Percentiles rank a stretch among this genome's conserved stretches.
These are phyloP conservation scores for Tetraselmis striata DNA, from an alignment of 139 green algal genomes.

Conservation along the genomic window DNA sequence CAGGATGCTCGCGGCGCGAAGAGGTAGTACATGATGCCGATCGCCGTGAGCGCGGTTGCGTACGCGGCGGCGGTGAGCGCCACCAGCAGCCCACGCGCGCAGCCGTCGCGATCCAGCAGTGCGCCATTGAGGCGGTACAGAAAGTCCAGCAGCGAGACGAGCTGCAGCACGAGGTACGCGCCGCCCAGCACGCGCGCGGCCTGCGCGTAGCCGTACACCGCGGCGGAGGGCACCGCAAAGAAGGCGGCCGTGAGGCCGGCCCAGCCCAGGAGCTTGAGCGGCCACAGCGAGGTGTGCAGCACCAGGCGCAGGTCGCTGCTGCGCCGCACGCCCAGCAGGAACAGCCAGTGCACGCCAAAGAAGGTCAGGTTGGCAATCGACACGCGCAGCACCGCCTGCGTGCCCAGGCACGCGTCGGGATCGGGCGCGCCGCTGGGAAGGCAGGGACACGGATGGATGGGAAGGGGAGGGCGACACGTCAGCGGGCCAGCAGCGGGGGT, in stretches of 20 bases:
- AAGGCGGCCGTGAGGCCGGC: conserved; percentile 36
- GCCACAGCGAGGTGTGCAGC: conserved; percentile 54
- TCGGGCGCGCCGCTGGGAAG: background rate
- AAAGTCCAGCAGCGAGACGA: conserved; percentile 69
- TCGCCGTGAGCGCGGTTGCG: conserved; percentile 34
- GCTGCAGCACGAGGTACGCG: conserved; percentile 73
- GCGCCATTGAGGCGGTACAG: conserved; percentile 45
- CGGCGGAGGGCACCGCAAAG: conserved; percentile 53
- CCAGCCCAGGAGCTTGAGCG: conserved; percentile 55
- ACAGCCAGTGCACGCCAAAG: conserved; percentile 49
- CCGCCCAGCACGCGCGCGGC: conserved; percentile 44
- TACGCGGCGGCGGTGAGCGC: conserved; percentile 27
- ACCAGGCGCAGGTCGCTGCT: conserved; percentile 30
- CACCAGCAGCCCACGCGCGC: conserved; percentile 36
- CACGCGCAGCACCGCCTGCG: conserved; percentile 63
- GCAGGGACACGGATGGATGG: background rate
- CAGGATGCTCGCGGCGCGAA: conserved; percentile 52
- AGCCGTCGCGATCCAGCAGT: conserved; percentile 10
- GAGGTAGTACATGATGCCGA: conserved; percentile 62
- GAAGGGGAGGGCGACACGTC: too few species aligned
- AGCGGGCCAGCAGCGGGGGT: background rate
- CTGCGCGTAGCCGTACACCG: conserved; percentile 48
- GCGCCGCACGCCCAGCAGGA: conserved; percentile 39
- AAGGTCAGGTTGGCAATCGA: conserved; percentile 69
- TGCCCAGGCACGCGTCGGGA: conserved; percentile 32